phyloP scores from a whole-genome alignment of 2,329 filamentous ascomycete species.

The Verruconis gallopava region DNA sequence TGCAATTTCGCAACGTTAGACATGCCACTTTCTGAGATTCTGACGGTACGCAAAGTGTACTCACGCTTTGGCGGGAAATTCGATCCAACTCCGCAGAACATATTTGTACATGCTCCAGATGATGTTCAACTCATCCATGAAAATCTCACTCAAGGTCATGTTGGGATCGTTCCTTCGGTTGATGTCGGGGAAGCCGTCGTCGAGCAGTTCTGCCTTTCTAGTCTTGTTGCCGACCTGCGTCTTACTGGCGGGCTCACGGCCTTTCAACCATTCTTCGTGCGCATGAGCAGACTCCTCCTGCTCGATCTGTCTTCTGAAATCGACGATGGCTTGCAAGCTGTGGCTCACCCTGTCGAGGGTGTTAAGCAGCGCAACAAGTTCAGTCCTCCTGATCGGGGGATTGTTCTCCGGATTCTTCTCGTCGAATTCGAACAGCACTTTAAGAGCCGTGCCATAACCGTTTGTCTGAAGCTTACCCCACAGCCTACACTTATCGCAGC shows the following conservation, averaged over 20 bases:
- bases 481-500: conserved; percentile 94
- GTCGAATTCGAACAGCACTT: conserved; percentile 91
- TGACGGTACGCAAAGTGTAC: conserved; percentile 28
- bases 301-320: conserved; percentile 50
- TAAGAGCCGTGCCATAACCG: conserved; percentile 87
- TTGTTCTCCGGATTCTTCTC: conserved; percentile 48
- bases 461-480: conserved; percentile 97
- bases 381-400: conserved; percentile 70
- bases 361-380: conserved; percentile 89
- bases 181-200: conserved; percentile 30
- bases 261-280: neutral
- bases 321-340: conserved; percentile 60
- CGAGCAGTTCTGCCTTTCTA: conserved; percentile 13
- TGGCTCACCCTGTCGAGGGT: conserved; percentile 79
- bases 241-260: conserved; percentile 12
- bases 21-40: too few species aligned
- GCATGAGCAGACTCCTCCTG: conserved; percentile 19
- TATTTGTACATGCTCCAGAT: conserved; percentile 51
- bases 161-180: conserved; percentile 27
- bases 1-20: too few species aligned
- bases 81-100: conserved; percentile 57
- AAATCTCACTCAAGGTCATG: conserved; percentile 40
- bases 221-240: conserved; percentile 15
- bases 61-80: conserved; percentile 57
- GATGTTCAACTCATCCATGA: conserved; percentile 50